Evolutionary conservation across 2,329 filamentous ascomycete genomes (phyloP), one percentile per base, ranked within the genome.

Genomic region (Cercospora beticola): DNA sequence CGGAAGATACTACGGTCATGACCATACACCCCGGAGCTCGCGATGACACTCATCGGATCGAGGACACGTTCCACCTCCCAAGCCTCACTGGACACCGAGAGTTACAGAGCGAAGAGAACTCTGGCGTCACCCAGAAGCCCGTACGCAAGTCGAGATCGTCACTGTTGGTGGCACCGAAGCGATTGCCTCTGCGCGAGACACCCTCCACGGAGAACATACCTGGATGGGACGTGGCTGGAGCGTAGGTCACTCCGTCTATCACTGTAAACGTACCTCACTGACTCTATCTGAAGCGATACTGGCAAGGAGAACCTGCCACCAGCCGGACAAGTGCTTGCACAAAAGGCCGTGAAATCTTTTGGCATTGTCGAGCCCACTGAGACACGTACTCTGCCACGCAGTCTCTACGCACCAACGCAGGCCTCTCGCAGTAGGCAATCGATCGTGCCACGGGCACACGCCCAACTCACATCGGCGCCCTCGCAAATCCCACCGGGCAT

Each of bases 271-370:
- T 40, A 54, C 4, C 18, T 49, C 16, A 63, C 61, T 57, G 54
- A 67, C 33, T 28, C 14, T 62, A 59, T 52, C 23, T 33, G 61
- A 46, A 82, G 82, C 60, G 85, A 86, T 36, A 83, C 83, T 4
- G 88, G 88, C 5, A 90, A 90, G 73, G 88, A 90, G 76, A 90
- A 90, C 70, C 74, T 88, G 5, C 87, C 87, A 14, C 88, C 87
- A 0, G 83, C 83, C 4, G 67, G 62, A 16, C 40, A 65, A n/a
- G 52, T 40, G 12, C 26, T 49, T 16, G 12, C 43, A 40, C 46
- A 68, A 43, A 65, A 64, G 60, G 30, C 36, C 43, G 66, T 67
- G 57, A 59, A 63, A n/a, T 12, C 18, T 16, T 36, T 61, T 2
- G 43, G 28, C 33, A 28, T 65, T 21, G 46, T 33, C 21, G 33